phyloP scores from a whole-genome alignment of 148 eudicot genomes.

The Chenopodium formosanum region DNA sequence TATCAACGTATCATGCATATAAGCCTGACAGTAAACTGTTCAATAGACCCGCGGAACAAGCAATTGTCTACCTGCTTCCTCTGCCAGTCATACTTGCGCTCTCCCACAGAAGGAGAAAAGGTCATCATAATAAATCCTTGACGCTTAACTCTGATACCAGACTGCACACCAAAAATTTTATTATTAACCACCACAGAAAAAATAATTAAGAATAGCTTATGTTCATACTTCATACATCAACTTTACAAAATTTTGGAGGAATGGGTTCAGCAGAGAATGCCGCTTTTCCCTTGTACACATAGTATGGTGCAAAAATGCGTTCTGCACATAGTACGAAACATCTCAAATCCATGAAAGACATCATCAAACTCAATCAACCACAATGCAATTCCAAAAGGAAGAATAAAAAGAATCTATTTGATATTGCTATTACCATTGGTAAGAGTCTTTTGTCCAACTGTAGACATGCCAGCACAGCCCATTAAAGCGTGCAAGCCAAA shows the following conservation, averaged over 20 bases:
- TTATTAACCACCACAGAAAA: neutral
- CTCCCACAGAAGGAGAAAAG: constrained; percentile 75
- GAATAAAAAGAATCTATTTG: neutral
- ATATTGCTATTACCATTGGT: constrained; percentile 38
- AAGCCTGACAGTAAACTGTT: neutral
- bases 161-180: constrained; percentile 34
- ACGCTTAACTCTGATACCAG: constrained; percentile 67
- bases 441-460: constrained; percentile 37
- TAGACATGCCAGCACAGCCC: constrained; percentile 47
- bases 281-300: constrained; percentile 88
- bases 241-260: constrained; percentile 58
- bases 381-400: neutral
- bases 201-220: neutral
- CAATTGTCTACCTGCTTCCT: constrained; percentile 68
- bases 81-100: constrained; percentile 95
- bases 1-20: neutral
- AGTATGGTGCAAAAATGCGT: constrained; percentile 51
- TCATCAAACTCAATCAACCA: neutral
- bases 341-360: constrained; percentile 25
- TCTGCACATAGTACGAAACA: constrained; percentile 26
- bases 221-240: constrained; percentile 66
- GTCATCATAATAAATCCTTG: constrained; percentile 66
- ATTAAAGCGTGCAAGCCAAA: constrained; percentile 23
- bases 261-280: constrained; percentile 67
- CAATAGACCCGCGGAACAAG: neutral